phyloP scores from a whole-genome alignment of 2,329 filamentous ascomycete species.

The Drechslerella coelobrocha region DNA sequence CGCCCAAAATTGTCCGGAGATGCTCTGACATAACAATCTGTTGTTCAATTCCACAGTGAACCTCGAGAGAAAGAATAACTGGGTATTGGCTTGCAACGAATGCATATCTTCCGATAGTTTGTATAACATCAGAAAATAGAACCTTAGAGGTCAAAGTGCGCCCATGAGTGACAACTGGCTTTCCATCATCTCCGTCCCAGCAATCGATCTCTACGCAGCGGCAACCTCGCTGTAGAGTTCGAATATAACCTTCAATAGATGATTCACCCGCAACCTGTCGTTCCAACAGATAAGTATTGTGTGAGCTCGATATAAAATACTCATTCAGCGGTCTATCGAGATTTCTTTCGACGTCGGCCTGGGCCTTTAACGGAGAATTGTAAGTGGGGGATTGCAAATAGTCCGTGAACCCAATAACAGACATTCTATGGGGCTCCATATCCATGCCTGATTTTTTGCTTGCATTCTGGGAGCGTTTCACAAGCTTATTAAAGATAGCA shows the following conservation, averaged over 20 bases:
- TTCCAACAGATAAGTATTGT: slow-evolving; percentile 95
- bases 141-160: slow-evolving; percentile 87
- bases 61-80: slow-evolving; percentile 91
- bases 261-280: slow-evolving; percentile 88
- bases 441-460: slow-evolving; percentile 57
- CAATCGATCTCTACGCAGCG: slow-evolving; percentile 97
- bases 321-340: slow-evolving; percentile 89
- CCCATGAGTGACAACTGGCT: slow-evolving; percentile 89
- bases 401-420: slow-evolving; percentile 76
- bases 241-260: slow-evolving; percentile 93
- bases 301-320: slow-evolving; percentile 97
- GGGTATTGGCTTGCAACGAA: slow-evolving; percentile 88
- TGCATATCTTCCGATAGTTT: slow-evolving; percentile 91
- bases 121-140: slow-evolving; percentile 88
- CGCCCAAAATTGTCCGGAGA: slow-evolving; percentile 82
- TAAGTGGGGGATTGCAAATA: slow-evolving; percentile 74
- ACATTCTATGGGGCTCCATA: slow-evolving; percentile 69
- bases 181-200: slow-evolving; percentile 89
- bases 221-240: slow-evolving; percentile 83
- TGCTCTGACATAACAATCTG: slow-evolving; percentile 88
- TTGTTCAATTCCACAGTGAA: slow-evolving; percentile 84
- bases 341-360: slow-evolving; percentile 62
- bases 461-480: slow-evolving; percentile 66
- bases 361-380: slow-evolving; percentile 68
- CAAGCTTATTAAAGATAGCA: slow-evolving; percentile 73